Conservation (phyloP, 805 yeast species). For the Helenozyma rhizophorensis region DNA sequence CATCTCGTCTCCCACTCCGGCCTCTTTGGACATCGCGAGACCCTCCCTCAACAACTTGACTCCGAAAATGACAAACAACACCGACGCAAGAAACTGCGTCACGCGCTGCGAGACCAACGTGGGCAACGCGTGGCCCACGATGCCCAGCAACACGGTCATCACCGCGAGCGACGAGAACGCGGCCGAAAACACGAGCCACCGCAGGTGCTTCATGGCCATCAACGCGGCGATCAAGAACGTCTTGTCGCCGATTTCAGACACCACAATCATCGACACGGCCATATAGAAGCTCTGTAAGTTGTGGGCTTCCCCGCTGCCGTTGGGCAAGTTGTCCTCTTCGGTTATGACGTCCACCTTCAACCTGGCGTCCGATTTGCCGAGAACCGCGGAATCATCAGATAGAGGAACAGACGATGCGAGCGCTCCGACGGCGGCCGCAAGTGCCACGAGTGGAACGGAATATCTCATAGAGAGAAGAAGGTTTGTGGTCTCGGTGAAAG, state of each 20-base stretch:
- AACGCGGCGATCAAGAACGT: conserved; percentile 94
- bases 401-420: too few species aligned
- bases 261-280: conserved; percentile 85
- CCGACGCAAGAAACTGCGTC: conserved; percentile 79
- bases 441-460: too few species aligned
- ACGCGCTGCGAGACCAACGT: conserved; percentile 71
- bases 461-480: too few species aligned
- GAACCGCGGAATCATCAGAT: too few species aligned
- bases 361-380: not conserved
- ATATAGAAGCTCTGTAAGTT: conserved; percentile 54
- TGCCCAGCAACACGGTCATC: conserved; percentile 89
- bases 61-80: conserved; percentile 80
- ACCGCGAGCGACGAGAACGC: conserved; percentile 80
- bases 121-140: conserved; percentile 90
- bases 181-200: conserved; percentile 80
- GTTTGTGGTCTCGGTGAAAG: too few species aligned
- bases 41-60: conserved; percentile 75
- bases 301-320: not conserved
- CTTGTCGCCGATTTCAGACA: conserved; percentile 97
- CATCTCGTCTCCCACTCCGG: conserved; percentile 91
- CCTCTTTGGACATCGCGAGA: conserved; percentile 67
- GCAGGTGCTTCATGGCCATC: conserved; percentile 94
- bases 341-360: conserved; percentile 8
- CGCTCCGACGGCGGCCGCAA: too few species aligned
- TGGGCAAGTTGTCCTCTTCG: conserved; percentile 10